Evolutionary conservation across 1,284 basidiomycete genomes (phyloP).

Genomic region (Marasmius oreades): DNA sequence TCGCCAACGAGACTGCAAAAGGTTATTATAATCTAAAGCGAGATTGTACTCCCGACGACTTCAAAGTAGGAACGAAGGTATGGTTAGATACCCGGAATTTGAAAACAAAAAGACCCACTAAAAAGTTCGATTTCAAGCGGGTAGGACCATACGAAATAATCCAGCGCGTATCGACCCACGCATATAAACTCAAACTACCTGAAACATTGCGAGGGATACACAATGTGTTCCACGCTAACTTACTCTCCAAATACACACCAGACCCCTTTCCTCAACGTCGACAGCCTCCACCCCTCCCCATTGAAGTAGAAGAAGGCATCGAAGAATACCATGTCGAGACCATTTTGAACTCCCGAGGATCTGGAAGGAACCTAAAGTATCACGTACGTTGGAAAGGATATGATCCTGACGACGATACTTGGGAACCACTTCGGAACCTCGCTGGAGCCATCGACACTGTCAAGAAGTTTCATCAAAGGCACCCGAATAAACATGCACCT

Average conservation of each 20-base stretch:
- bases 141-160: slow-evolving; percentile 19
- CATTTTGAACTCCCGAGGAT: slow-evolving; percentile 17
- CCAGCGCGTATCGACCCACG: slow-evolving; percentile 12
- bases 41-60: not conserved
- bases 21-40: not conserved
- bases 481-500: not conserved
- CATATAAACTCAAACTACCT: slow-evolving; percentile 14
- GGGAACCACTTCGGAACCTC: not conserved
- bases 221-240: slow-evolving; percentile 16
- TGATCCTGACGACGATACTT: no score
- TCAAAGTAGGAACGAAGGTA: slow-evolving; percentile 2
- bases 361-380: not conserved
- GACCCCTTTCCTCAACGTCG: slow-evolving; percentile 9
- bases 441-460: not conserved
- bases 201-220: slow-evolving; percentile 6
- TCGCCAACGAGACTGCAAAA: not conserved
- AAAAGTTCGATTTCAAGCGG: slow-evolving; percentile 15
- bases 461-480: not conserved
- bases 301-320: not conserved
- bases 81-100: slow-evolving; percentile 8
- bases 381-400: not conserved
- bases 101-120: slow-evolving; percentile 6
- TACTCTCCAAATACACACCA: slow-evolving; percentile 6
- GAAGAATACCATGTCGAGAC: slow-evolving; percentile 19
- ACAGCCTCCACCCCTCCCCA: slow-evolving; percentile 1